phyloP scores from a whole-genome alignment of 2,329 filamentous ascomycete species.

The Verticillium nonalfalfae region DNA sequence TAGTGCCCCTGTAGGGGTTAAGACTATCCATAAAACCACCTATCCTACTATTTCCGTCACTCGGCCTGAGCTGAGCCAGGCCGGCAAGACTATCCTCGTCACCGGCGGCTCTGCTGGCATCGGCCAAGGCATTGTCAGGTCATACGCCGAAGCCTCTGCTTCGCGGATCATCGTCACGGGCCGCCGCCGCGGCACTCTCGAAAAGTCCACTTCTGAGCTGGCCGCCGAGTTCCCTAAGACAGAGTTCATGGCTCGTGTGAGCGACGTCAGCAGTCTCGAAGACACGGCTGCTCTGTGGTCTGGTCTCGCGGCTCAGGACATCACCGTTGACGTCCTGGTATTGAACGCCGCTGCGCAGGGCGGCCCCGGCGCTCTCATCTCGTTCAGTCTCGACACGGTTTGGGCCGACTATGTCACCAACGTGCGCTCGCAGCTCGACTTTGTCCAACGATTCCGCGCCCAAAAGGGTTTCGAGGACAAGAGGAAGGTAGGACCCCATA shows the following conservation, averaged over 20 bases:
- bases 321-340: conserved; percentile 21
- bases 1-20: neutral
- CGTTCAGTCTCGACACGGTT: neutral
- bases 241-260: neutral
- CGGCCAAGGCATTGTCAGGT: conserved; percentile 57
- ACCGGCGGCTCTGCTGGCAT: conserved; percentile 60
- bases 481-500: conserved; percentile 10
- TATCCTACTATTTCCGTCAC: conserved; percentile 31
- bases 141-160: conserved; percentile 41
- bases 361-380: neutral
- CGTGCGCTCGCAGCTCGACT: conserved; percentile 7
- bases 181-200: conserved; percentile 33
- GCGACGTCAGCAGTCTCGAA: conserved; percentile 1
- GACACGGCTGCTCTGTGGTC: conserved; percentile 4
- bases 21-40: conserved; percentile 18
- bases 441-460: conserved; percentile 19
- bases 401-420: conserved; percentile 7
- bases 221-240: neutral
- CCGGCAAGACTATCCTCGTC: conserved; percentile 51
- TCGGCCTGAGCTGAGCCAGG: conserved; percentile 29
- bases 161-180: conserved; percentile 29
- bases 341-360: conserved; percentile 15
- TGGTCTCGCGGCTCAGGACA: conserved; percentile 3
- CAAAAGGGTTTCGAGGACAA: conserved; percentile 16
- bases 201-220: conserved; percentile 17